Percentiles rank a stretch among this genome's conserved stretches.
Conservation (phyloP, 2,329 filamentous ascomycete species). For the Phyllachora maydis region DNA sequence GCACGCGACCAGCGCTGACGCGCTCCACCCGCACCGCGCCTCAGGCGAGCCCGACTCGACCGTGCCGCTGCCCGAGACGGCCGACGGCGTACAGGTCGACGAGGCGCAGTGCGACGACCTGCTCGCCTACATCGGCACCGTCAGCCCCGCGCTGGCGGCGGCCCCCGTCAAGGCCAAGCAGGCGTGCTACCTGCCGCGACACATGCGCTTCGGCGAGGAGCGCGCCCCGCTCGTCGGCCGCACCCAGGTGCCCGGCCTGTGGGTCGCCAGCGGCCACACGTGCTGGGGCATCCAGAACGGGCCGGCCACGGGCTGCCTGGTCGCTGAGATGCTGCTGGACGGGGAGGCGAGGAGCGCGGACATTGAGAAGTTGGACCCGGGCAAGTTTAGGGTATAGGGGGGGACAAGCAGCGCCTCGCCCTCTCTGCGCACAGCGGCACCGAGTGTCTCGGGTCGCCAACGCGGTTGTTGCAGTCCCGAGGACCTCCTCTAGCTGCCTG, state of each 20-base stretch:
- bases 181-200: constrained; percentile 82
- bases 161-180: constrained; percentile 56
- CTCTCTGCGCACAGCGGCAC: too few relatives aligned
- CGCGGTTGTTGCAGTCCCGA: too few relatives aligned
- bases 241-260: constrained; percentile 52
- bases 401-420: too few relatives aligned
- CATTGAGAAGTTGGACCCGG: constrained; percentile 45
- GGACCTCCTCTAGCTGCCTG: too few relatives aligned
- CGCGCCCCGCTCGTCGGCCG: constrained; percentile 56
- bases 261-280: constrained; percentile 76
- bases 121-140: constrained; percentile 50
- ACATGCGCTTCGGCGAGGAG: constrained; percentile 38
- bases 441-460: too few relatives aligned
- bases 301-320: constrained; percentile 64
- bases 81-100: constrained; percentile 59
- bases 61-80: constrained; percentile 54
- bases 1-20: too few relatives aligned
- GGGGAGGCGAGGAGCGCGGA: constrained; percentile 47
- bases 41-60: constrained; percentile 60
- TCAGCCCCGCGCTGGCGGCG: constrained; percentile 44
- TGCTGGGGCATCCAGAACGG: constrained; percentile 98
- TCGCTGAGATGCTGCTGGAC: constrained; percentile 63
- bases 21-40: too few relatives aligned
- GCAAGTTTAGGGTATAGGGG: constrained; percentile 37
- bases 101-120: constrained; percentile 66